phyloP scores from a whole-genome alignment of 495 filamentous ascomycete genomes.

The Ramalina intermedia region DNA sequence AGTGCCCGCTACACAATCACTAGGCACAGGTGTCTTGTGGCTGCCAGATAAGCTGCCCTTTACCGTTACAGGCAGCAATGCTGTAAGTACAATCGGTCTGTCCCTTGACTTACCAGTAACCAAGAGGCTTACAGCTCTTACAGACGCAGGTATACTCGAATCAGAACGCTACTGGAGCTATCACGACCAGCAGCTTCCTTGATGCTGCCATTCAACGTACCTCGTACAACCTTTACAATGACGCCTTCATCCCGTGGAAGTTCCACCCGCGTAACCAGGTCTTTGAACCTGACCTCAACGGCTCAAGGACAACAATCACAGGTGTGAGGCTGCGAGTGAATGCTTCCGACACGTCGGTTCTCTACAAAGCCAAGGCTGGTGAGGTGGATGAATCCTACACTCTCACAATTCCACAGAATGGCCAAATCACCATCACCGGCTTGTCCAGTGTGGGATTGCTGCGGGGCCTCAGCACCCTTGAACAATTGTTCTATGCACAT shows the following conservation, averaged over 20 bases:
- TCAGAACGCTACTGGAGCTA: neutral
- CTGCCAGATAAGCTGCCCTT: slow-evolving; percentile 1
- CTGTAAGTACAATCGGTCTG: neutral
- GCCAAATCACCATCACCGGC: slow-evolving; percentile 30
- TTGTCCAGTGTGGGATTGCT: slow-evolving; percentile 40
- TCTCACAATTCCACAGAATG: slow-evolving; percentile 25
- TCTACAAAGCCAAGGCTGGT: slow-evolving; percentile 1
- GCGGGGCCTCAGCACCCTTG: slow-evolving; percentile 44
- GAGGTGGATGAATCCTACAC: slow-evolving; percentile 46
- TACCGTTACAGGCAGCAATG: neutral
- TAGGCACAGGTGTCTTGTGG: neutral
- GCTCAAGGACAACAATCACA: neutral
- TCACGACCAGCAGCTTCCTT: neutral
- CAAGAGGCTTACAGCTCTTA: neutral
- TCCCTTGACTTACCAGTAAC: neutral
- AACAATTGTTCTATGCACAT: slow-evolving; percentile 29
- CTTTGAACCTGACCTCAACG: slow-evolving; percentile 42
- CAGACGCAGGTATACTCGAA: neutral
- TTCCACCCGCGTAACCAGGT: slow-evolving; percentile 43
- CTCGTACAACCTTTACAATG: neutral
- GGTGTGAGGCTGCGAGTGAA: neutral
- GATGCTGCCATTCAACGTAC: slow-evolving; percentile 3
- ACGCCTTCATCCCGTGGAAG: slow-evolving; percentile 57
- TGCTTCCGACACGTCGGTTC: neutral
- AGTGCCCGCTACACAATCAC: neutral